A percentile compares a stretch with the other conserved stretches of the same genome.
These are phyloP conservation scores for Trichosporon faecale DNA, from an alignment of 1,284 basidiomycete genomes.

Conservation along the genomic window DNA sequence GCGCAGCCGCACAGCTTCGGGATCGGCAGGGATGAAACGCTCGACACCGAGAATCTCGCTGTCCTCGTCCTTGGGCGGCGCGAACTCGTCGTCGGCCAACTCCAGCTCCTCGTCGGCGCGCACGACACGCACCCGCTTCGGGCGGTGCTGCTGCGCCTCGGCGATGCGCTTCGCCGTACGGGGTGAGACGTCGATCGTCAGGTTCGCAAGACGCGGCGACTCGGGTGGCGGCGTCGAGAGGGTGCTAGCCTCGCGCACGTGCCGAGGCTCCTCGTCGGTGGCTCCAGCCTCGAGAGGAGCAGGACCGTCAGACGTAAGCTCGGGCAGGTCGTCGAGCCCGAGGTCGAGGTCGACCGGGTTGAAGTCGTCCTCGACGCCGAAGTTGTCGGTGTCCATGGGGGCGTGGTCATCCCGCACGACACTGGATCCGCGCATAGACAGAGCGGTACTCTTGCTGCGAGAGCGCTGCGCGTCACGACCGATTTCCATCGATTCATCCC, in stretches of 20 bases:
- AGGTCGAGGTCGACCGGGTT: slow-evolving; percentile 22
- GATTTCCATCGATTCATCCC: slow-evolving; percentile 58
- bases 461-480: slow-evolving; percentile 64
- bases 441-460: slow-evolving; percentile 41
- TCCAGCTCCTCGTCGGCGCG: slow-evolving; percentile 70
- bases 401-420: slow-evolving; percentile 54
- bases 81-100: slow-evolving; percentile 67
- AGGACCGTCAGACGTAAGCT: slow-evolving; percentile 16
- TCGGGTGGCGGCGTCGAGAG: slow-evolving; percentile 47
- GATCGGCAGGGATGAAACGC: slow-evolving; percentile 75
- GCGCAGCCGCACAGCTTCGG: slow-evolving; percentile 73
- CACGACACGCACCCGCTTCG: slow-evolving; percentile 60
- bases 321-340: slow-evolving; percentile 50
- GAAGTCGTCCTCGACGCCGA: slow-evolving; percentile 18
- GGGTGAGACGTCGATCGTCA: slow-evolving; percentile 55
- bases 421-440: slow-evolving; percentile 37
- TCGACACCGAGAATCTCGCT: slow-evolving; percentile 71
- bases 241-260: slow-evolving; percentile 55
- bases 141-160: slow-evolving; percentile 37
- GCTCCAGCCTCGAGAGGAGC: background rate
- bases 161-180: slow-evolving; percentile 55
- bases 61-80: slow-evolving; percentile 62
- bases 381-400: slow-evolving; percentile 38
- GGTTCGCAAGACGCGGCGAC: slow-evolving; percentile 25
- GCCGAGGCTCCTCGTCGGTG: background rate